phyloP scores from a whole-genome alignment of 2,329 filamentous ascomycete species.

The Sclerotinia borealis region DNA sequence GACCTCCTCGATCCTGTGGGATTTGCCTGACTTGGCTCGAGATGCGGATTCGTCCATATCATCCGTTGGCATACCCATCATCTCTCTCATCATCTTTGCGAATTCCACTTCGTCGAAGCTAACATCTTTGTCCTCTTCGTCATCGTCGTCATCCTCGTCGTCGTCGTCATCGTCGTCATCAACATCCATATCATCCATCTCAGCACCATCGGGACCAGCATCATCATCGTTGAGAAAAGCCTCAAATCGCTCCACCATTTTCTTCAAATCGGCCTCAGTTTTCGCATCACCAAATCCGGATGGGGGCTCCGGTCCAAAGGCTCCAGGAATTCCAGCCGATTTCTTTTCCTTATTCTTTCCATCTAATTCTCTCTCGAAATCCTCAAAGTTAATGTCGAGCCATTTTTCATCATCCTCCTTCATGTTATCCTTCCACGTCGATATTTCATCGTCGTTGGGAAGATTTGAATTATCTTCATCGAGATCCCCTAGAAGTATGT shows the following conservation, averaged over 20 bases:
- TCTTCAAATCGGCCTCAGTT: slow-evolving; percentile 71
- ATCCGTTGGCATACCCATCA: slow-evolving; percentile 63
- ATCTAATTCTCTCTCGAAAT: slow-evolving; percentile 77
- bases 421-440: slow-evolving; percentile 53
- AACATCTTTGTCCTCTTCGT: slow-evolving; percentile 65
- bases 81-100: slow-evolving; percentile 80
- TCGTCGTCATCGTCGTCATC: slow-evolving; percentile 45
- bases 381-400: slow-evolving; percentile 86
- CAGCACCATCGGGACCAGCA: slow-evolving; percentile 73
- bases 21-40: slow-evolving; percentile 5
- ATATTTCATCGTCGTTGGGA: slow-evolving; percentile 69
- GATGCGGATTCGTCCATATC: slow-evolving; percentile 12
- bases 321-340: slow-evolving; percentile 17
- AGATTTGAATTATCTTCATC: slow-evolving; percentile 39
- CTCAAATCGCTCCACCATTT: slow-evolving; percentile 92
- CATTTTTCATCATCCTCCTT: slow-evolving; percentile 81
- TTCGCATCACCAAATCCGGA: slow-evolving; percentile 57
- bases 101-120: slow-evolving; percentile 84
- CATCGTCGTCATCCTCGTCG: slow-evolving; percentile 46
- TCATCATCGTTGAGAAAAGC: slow-evolving; percentile 81
- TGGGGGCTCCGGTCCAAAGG: slow-evolving; percentile 27
- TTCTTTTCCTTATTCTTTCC: slow-evolving; percentile 40
- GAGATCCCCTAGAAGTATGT: slow-evolving; percentile 68
- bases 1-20: slow-evolving; percentile 22
- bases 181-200: slow-evolving; percentile 65